phyloP scores from a whole-genome alignment of 306 rosid genomes.

The Castanea mollissima region DNA sequence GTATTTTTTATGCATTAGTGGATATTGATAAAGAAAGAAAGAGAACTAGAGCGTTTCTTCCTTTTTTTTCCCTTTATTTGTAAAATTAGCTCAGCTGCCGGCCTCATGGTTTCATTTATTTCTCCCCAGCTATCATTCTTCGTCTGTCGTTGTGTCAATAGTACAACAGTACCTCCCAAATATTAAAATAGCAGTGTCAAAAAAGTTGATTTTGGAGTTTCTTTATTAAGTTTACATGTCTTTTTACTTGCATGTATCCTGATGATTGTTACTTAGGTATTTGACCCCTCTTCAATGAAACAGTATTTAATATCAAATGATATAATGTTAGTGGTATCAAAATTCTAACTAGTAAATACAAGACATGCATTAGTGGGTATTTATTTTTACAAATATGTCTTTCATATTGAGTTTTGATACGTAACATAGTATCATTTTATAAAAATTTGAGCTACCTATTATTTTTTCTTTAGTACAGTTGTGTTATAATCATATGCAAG shows the following conservation, averaged over 20 bases:
- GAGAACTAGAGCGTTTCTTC: neutral
- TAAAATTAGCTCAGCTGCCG: neutral
- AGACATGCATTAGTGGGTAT: too few species aligned
- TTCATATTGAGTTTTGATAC: too few species aligned
- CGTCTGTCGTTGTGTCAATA: neutral
- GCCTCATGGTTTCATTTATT: neutral
- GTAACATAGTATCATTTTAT: too few species aligned
- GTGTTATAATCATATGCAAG: neutral
- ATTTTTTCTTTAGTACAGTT: neutral
- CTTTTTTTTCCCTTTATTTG: neutral
- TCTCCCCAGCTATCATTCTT: neutral
- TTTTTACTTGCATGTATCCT: neutral
- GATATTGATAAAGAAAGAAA: slow-evolving; percentile 7
- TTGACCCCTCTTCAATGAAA: too few species aligned
- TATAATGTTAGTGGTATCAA: too few species aligned
- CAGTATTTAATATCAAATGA: too few species aligned
- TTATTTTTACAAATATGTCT: too few species aligned
- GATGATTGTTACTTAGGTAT: neutral
- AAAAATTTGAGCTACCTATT: neutral
- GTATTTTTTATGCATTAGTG: neutral
- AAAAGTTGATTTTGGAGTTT: neutral
- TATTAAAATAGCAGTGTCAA: neutral
- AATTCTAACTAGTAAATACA: too few species aligned
- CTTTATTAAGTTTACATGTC: neutral
- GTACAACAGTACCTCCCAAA: neutral